phyloP scores from a whole-genome alignment of 192 early-diverging fungal genomes.

The Gigaspora rosea region DNA sequence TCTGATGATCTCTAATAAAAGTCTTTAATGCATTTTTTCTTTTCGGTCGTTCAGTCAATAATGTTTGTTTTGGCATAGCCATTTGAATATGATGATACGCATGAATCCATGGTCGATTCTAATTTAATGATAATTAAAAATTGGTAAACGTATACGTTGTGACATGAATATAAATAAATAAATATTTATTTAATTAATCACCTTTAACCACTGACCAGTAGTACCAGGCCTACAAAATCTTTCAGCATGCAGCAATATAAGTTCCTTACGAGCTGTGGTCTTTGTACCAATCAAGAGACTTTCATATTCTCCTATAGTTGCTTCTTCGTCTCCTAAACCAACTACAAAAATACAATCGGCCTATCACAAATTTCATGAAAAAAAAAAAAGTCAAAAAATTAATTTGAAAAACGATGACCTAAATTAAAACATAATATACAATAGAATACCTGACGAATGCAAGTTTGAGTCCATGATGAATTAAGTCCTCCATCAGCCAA shows the following conservation, averaged over 20 bases:
- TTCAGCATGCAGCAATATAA: constrained; percentile 87
- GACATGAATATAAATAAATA: neutral
- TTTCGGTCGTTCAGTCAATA: constrained; percentile 41
- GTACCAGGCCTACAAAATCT: constrained; percentile 75
- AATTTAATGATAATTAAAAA: constrained; percentile 14
- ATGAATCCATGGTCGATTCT: constrained; percentile 89
- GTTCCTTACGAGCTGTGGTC: constrained; percentile 96
- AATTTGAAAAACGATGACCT: no score
- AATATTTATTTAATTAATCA: constrained; percentile 31
- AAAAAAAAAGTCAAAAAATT: no score
- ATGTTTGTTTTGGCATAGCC: constrained; percentile 50
- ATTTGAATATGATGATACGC: constrained; percentile 96
- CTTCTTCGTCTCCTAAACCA: constrained; percentile 88
- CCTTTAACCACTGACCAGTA: constrained; percentile 90
- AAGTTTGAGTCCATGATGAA: constrained; percentile 93
- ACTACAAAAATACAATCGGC: constrained; percentile 96
- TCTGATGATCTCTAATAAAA: constrained; percentile 50
- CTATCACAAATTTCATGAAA: constrained; percentile 14
- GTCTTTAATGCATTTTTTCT: constrained; percentile 59
- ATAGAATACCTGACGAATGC: constrained; percentile 74
- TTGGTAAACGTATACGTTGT: neutral
- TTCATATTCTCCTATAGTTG: constrained; percentile 90
- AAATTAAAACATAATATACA: constrained; percentile 13
- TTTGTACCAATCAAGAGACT: constrained; percentile 89
- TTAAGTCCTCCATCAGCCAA: constrained; percentile 91